phyloP scores from a whole-genome alignment of 495 filamentous ascomycete species.

The Lophiostoma macrostomum region DNA sequence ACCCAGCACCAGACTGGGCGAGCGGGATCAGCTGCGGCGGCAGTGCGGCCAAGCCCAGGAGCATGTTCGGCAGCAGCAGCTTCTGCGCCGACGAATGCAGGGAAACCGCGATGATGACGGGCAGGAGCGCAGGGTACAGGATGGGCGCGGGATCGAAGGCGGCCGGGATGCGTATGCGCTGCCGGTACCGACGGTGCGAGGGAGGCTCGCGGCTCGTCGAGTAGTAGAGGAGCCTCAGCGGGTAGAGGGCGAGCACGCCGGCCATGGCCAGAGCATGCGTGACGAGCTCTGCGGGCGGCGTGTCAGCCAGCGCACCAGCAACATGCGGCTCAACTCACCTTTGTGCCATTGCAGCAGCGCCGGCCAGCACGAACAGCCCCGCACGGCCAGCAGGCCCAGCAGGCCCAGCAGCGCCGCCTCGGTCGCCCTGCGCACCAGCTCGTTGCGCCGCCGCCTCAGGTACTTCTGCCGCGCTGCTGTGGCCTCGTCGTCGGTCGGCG shows the following conservation, averaged over 20 bases:
- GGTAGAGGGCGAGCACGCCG: slow-evolving; percentile 21
- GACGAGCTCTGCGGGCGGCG: slow-evolving; percentile 28
- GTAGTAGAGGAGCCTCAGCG: slow-evolving; percentile 26
- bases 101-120: slow-evolving; percentile 73
- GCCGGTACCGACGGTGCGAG: slow-evolving; percentile 12
- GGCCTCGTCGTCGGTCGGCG: slow-evolving; percentile 28
- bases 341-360: slow-evolving; percentile 32
- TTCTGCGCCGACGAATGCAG: slow-evolving; percentile 56
- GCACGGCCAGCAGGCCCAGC: slow-evolving; percentile 32
- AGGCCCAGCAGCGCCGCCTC: slow-evolving; percentile 37
- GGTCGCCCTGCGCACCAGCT: slow-evolving; percentile 36
- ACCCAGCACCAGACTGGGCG: slow-evolving; percentile 44
- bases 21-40: slow-evolving; percentile 70
- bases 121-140: slow-evolving; percentile 76
- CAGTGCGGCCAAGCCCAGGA: slow-evolving; percentile 74
- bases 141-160: slow-evolving; percentile 86
- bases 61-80: slow-evolving; percentile 70
- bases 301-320: background rate
- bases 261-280: slow-evolving; percentile 28
- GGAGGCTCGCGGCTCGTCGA: slow-evolving; percentile 11
- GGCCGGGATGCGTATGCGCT: slow-evolving; percentile 47
- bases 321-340: slow-evolving; percentile 22
- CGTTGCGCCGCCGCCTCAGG: slow-evolving; percentile 34
- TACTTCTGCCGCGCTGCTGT: slow-evolving; percentile 35
- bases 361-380: slow-evolving; percentile 33